Conservation (phyloP, 352 stramenopile genomes). For the Thalassiosira mediterranea region DNA sequence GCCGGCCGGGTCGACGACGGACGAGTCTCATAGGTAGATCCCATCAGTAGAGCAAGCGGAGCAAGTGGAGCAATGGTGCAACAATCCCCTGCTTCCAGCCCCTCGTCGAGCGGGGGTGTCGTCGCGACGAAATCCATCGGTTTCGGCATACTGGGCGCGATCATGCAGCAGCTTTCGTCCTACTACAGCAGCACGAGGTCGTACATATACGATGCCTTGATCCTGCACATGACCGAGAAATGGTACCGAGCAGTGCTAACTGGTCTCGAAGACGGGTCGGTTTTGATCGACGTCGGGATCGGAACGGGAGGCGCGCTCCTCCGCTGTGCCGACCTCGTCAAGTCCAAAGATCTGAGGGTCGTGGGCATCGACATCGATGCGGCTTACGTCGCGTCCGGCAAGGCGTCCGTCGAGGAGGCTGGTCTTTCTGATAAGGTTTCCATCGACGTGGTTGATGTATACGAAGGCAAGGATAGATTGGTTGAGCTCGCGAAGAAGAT, state of each 20-base stretch:
- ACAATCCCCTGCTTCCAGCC: too few species aligned
- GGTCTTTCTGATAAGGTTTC: constrained; percentile 72
- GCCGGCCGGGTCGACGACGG: too few species aligned
- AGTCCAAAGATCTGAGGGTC: constrained; percentile 83
- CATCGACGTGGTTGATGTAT: constrained; percentile 57
- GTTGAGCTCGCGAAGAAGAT: constrained; percentile 66
- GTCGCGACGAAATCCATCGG: constrained; percentile 7
- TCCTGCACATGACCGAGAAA: constrained; percentile 88
- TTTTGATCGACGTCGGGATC: constrained; percentile 89
- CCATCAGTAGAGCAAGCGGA: too few species aligned
- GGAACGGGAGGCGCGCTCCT: constrained; percentile 82
- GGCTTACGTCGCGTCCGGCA: constrained; percentile 87
- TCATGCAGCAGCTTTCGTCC: constrained; percentile 23
- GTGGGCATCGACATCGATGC: constrained; percentile 90
- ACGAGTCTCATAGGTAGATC: too few species aligned
- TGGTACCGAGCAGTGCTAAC: constrained; percentile 89
- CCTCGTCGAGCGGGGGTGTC: neutral
- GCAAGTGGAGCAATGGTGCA: too few species aligned
- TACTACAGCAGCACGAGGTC: constrained; percentile 60
- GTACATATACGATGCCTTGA: constrained; percentile 88
- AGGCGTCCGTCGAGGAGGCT: constrained; percentile 64
- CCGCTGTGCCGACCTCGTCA: constrained; percentile 76
- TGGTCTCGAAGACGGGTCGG: constrained; percentile 73
- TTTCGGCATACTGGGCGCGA: constrained; percentile 12
- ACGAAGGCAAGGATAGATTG: constrained; percentile 41